Base-by-base conservation (phyloP, 106 monocot species). In the Dioscorea alata region DNA sequence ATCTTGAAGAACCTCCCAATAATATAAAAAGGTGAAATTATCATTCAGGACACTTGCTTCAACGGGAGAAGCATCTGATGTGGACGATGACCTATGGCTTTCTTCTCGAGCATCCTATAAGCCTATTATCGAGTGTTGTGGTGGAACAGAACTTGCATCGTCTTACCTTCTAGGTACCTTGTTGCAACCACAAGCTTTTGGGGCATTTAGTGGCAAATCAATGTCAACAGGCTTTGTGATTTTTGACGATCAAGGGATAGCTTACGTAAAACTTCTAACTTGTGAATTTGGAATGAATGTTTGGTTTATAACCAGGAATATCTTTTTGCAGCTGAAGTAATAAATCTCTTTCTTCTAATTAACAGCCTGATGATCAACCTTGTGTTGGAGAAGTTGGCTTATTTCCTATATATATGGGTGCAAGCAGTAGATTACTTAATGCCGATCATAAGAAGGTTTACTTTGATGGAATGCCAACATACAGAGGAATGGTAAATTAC, bases 21-120 rank as follows among this genome's bases (percentile, higher is more conserved):
- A 59, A 54, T 17, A 61, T 14, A 20, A 4, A 34, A 31, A 59
- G 25, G 6, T 52, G 20, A 17, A 13, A 65, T 66, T 57, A 63
- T 72, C 24, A 64, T 79, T 60, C 80, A 96, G 96, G 74, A 48
- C 66, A 63, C 78, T 86, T 69, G 78, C 51, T 61, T 67, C 91
- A 2, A 96, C 91, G 33, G 96, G 91, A 54, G 91, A 96, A 78
- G 78, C 86, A 5, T 96, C 96, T 67, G 78, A 91, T 74, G 61
- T 89, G 19, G 91, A 92, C 82, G 96, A 96, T 79, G 80, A 91
- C 72, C 57, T 96, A 17, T 91, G 96, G 96, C 83, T 91, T 73
- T 86, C 88, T 80, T 96, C 96, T 25, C 74, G 76, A 76, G 35
- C 88, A 16, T 76, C 16, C 33, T 96, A 91, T 66, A 78, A 68